Evolutionary conservation across 2,329 filamentous ascomycete genomes (phyloP).

Genomic region (Aspergillus ruber): DNA sequence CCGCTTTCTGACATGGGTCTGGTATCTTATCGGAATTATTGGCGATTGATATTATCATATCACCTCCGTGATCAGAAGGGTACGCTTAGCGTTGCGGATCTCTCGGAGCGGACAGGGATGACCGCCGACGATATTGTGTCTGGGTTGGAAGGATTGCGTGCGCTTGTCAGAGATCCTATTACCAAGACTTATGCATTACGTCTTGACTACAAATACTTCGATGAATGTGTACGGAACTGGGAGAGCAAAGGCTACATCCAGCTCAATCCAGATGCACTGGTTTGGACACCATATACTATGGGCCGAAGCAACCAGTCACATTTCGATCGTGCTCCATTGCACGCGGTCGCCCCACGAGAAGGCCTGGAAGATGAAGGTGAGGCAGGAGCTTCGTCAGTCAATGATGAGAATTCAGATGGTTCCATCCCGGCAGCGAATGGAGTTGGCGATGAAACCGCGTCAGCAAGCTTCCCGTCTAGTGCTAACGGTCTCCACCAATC

Average conservation of each 20-base stretch:
- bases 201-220: slow-evolving; percentile 77
- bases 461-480: slow-evolving; percentile 24
- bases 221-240: slow-evolving; percentile 81
- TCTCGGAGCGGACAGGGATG: slow-evolving; percentile 84
- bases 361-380: slow-evolving; percentile 39
- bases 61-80: slow-evolving; percentile 63
- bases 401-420: slow-evolving; percentile 11
- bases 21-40: slow-evolving; percentile 96
- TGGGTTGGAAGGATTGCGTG: slow-evolving; percentile 80
- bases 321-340: slow-evolving; percentile 76
- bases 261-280: slow-evolving; percentile 70
- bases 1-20: slow-evolving; percentile 96
- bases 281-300: slow-evolving; percentile 98
- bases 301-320: slow-evolving; percentile 74
- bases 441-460: slow-evolving; percentile 10
- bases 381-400: slow-evolving; percentile 15
- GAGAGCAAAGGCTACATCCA: slow-evolving; percentile 82
- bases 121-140: slow-evolving; percentile 95
- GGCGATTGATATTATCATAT: slow-evolving; percentile 81
- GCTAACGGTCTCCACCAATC: slow-evolving; percentile 22
- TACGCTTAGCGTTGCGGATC: slow-evolving; percentile 48
- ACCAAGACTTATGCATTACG: slow-evolving; percentile 86
- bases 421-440: slow-evolving; percentile 12
- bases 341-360: slow-evolving; percentile 80
- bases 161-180: slow-evolving; percentile 79